Evolutionary conservation across 2,329 filamentous ascomycete genomes (phyloP).

Genomic region (Colletotrichum cereale): DNA sequence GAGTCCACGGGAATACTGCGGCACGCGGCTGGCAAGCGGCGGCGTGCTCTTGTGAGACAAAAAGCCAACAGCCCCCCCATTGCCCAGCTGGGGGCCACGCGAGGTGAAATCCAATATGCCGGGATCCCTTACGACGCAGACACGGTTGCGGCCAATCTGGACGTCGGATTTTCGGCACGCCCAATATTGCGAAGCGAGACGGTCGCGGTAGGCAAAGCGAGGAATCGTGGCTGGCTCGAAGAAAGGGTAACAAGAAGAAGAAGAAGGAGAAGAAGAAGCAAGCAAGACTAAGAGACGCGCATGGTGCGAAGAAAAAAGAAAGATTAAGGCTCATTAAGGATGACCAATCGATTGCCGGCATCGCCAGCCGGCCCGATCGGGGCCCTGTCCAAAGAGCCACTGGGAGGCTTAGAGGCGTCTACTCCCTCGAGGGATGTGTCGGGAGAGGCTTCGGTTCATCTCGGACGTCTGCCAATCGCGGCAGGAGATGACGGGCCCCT

Average conservation of each 20-base stretch:
- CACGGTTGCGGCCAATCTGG: background rate
- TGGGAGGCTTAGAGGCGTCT: background rate
- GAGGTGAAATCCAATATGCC: background rate
- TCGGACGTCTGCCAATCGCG: constrained; percentile 19
- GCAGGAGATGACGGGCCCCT: background rate
- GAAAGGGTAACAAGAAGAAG: background rate
- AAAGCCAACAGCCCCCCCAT: background rate
- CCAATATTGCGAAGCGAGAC: constrained; percentile 7
- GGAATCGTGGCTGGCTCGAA: background rate
- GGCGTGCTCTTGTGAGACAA: constrained; percentile 9
- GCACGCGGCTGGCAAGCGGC: constrained; percentile 14
- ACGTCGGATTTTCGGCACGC: background rate
- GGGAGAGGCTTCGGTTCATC: constrained; percentile 29
- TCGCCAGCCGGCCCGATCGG: background rate
- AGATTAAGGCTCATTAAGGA: constrained; percentile 8
- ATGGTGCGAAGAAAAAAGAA: background rate
- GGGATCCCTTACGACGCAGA: background rate
- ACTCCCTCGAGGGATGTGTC: background rate
- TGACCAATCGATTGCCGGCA: background rate
- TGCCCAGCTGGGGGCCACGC: background rate
- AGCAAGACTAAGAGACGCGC: background rate
- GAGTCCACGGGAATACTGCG: constrained; percentile 23
- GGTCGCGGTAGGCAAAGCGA: background rate
- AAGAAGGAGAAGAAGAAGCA: background rate
- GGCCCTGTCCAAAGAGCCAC: background rate